Conservation (phyloP, 192 early-diverging fungal genomes). For the Chytriomyces sp. region DNA sequence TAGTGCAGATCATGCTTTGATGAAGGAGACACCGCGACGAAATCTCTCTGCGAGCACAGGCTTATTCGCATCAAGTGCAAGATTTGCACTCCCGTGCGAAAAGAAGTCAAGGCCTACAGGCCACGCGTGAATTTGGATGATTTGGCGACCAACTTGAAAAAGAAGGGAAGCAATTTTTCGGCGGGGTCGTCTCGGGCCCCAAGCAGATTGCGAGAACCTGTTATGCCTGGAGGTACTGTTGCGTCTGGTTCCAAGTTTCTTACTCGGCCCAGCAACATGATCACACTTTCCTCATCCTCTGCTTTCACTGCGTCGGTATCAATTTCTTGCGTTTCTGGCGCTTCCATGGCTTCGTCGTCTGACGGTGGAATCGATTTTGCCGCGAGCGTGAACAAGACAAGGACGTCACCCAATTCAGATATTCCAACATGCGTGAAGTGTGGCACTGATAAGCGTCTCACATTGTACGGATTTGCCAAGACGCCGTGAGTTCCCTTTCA, state of each 20-base stretch:
- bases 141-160: not conserved
- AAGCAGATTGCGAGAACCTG: too few species aligned
- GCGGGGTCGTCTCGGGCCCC: too few species aligned
- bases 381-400: not conserved
- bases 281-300: too few species aligned
- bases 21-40: slow-evolving; percentile 29
- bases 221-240: too few species aligned
- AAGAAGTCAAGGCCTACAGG: slow-evolving; percentile 4
- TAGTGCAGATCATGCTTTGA: slow-evolving; percentile 30
- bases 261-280: too few species aligned
- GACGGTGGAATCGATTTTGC: too few species aligned
- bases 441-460: not conserved
- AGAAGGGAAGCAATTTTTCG: too few species aligned
- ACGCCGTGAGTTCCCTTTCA: slow-evolving; percentile 1
- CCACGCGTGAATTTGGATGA: slow-evolving; percentile 11
- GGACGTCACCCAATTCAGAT: not conserved
- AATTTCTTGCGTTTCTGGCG: too few species aligned
- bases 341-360: too few species aligned
- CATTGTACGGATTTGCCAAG: slow-evolving; percentile 5
- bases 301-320: too few species aligned
- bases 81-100: slow-evolving; percentile 21
- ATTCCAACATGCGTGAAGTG: not conserved
- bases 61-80: slow-evolving; percentile 29
- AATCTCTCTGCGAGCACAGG: slow-evolving; percentile 34
- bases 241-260: too few species aligned